Base-by-base conservation (phyloP, 2,329 filamentous ascomycete genomes). In the Fusarium algeriense region DNA sequence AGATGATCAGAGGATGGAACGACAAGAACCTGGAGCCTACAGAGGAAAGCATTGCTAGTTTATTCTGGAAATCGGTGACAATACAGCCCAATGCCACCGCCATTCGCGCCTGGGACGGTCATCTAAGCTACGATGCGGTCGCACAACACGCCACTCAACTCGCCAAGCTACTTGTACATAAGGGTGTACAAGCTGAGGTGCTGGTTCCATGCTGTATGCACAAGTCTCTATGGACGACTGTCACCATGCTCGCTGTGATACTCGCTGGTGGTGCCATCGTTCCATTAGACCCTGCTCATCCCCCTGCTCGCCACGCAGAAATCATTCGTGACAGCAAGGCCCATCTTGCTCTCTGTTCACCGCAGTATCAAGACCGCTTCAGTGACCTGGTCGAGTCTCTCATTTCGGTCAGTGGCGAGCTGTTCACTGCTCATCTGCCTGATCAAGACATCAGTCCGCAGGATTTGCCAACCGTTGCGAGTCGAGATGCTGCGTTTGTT, bases 181-280 rank as follows among this genome's bases (percentile, higher is more conserved):
- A 48, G 5, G 68, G 73, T 5, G 41, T 75, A 28, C 14, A 41
- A 3, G 14, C 53, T 15, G 26, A 63, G 1, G 50, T 32, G 1
- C 30, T 73, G 26, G 71, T 75, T 2, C 66, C 62, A 4, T 74
- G 69, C 34, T 75, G 73, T 9, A 70, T 75, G 55, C 73, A 78
- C 12, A 78, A 75, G 14, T 75, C 75, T 3, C 37, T 68, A 2
- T 75, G 75, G 74, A 57, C 71, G 3, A 44, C 73, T 7, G 65
- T 78, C 17, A 57, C 75, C 1, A 74, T 78, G 56, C 60, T 78
- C 5, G 75, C 73, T 8, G 69, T 78, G 5, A 34, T 72, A 4
- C 75, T 76, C 12, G 69, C 75, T 3, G 76, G 76, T 1, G 76
- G 73, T 19, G 63, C 66, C 1, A 65, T 74, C n/a, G 57, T 78